Base-by-base conservation (phyloP, 2,329 filamentous ascomycete species). In the Aureobasidium sp. region DNA sequence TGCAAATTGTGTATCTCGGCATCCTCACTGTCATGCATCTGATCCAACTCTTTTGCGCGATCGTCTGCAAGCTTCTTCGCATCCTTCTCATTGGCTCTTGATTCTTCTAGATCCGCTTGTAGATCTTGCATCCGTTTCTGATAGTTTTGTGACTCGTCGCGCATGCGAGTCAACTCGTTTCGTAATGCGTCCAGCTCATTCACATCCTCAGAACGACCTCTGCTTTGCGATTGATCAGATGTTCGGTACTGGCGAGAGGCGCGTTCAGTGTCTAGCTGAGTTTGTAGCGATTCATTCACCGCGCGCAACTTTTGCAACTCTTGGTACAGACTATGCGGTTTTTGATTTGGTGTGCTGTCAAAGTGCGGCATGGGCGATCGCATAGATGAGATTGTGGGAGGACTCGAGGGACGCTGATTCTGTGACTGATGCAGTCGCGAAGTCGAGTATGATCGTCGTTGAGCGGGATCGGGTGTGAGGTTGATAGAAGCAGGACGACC, bases 331-430 rank as follows among this genome's bases (percentile, higher is more conserved):
- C 46, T 50, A 9, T 59, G 39, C 29, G 57, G 58, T 15, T 61
- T 46, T 60, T 62, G 58, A 64, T 53, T 44, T 5, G 34, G 41
- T 15, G 61, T 50, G 12, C 32, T 42, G 52, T 39, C 42, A 39
- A 48, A 59, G 53, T 59, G 29, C 9, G 53, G 34, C 42, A 67
- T 56, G 10, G 68, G 68, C 15, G 70, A 68, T 27, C 67, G 65
- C 5, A 65, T 65, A 5, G 69, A 68, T 2, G 69, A 71, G n/a
- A 71, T 56, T 0, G 70, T 72, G 2, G 55, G 55, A 32, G 67
- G 68, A 63, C 70, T 72, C 0, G 69, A 70, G 3, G 70, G 64
- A 32, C 69, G 65, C 9, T 64, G 62, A 17, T 62, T 46, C 10
- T 51, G 51, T 2, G 58, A 61, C 26, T 52, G 27, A 17, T 48